Base-by-base conservation (phyloP, 345 rosid species). In the Eucalyptus erythrocorys region DNA sequence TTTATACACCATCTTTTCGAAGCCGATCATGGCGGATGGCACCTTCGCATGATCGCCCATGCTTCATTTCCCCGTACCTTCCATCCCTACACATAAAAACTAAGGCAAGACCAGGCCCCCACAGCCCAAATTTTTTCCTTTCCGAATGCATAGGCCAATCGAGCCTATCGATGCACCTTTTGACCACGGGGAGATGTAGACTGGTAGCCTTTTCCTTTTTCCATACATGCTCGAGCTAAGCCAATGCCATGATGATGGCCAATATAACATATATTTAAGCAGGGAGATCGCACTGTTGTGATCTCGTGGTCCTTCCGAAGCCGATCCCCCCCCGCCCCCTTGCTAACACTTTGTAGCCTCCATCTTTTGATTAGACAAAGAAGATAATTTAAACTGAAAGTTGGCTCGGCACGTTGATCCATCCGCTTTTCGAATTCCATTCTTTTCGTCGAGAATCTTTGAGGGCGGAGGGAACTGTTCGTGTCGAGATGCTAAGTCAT, bases 221-320 rank as follows among this genome's bases (percentile, higher is more conserved):
- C 42, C 42, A 13, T 50, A 66, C 40, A 87, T 57, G 17, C 51
- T 61, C 30, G 40, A 71, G 82, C 82, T 40, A 47, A 76, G 61
- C 61, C 64, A 32, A 40, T n/a, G 40, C 34, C n/a, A 79, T 51
- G 57, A 55, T 79, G 81, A 50, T 49, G 86, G 66, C 16, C 26
- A 89, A 89, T 89, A 92, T 92, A 86, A 76, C 92, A 91, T 93
- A 93, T 22, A 92, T 91, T 89, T 91, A 85, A 91, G 61, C 61
- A 10, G 61, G 24, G 37, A 92, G 85, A 92, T 93, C 93, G 89
- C 87, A 93, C 94, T 94, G 94, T 94, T 91, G 90, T 91, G 95
- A 95, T 94, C 92, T 85, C 88, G 95, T 92, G 96, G 94, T 91
- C 95, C 94, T 91, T 26, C 82, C 47, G 42, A 76, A 76, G 47